These are phyloP conservation scores for Scheffersomyces amazonensis DNA, from an alignment of 805 yeast genomes.

Conservation along the genomic window DNA sequence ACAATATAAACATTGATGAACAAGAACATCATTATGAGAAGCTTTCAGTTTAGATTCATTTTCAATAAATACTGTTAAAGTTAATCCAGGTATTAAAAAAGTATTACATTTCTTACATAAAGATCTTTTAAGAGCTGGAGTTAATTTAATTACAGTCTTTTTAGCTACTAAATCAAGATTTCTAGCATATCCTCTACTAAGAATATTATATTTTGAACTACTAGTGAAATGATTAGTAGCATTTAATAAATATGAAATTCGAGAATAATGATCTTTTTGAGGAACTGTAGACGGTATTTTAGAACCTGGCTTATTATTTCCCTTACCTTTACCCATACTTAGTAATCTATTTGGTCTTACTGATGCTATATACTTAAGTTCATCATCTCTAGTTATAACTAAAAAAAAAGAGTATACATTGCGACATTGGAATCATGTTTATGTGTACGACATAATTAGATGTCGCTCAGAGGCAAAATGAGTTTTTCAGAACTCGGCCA, in stretches of 20 bases:
- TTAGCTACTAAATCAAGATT: constrained; percentile 61
- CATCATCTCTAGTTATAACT: too few species aligned
- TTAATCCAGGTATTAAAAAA: constrained; percentile 47
- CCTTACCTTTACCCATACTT: constrained; percentile 7
- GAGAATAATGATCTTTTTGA: constrained; percentile 56
- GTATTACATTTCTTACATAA: constrained; percentile 67
- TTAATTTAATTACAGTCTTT: constrained; percentile 61
- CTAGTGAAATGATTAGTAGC: neutral
- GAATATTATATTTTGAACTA: constrained; percentile 39
- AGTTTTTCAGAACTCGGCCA: neutral
- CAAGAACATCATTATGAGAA: constrained; percentile 44
- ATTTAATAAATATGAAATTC: constrained; percentile 50
- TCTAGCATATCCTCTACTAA: constrained; percentile 56
- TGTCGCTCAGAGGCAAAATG: neutral
- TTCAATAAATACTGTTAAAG: constrained; percentile 34
- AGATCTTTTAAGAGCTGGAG: constrained; percentile 64
- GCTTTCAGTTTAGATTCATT: constrained; percentile 36
- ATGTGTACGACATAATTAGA: too few species aligned
- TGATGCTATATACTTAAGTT: too few species aligned
- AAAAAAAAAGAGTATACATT: neutral
- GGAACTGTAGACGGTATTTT: constrained; percentile 39
- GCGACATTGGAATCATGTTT: too few species aligned
- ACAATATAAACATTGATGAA: constrained; percentile 51
- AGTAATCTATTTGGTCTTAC: too few species aligned
- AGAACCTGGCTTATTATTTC: constrained; percentile 8